Conservation (phyloP, 1,284 basidiomycete species). For the Filobasidium uniguttulatum region DNA sequence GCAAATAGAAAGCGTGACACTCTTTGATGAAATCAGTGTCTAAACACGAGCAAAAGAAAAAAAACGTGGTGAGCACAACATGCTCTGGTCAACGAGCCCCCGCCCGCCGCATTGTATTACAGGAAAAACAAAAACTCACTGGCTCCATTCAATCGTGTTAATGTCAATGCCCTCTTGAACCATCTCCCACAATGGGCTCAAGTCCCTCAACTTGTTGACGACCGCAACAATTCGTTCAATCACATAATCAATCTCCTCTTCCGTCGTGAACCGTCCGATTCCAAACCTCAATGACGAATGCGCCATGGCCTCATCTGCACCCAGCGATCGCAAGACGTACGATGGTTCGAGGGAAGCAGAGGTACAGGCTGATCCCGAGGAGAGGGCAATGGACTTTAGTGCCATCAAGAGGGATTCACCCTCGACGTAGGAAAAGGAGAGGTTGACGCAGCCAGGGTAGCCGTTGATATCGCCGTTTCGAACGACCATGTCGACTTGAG, state of each 20-base stretch:
- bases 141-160: conserved; percentile 82
- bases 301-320: conserved; percentile 96
- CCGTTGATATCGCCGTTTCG: conserved; percentile 84
- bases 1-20: too few relatives aligned
- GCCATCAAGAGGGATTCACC: conserved; percentile 98
- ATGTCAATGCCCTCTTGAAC: conserved; percentile 95
- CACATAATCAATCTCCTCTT: conserved; percentile 92
- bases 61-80: too few relatives aligned
- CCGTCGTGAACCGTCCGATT: conserved; percentile 95
- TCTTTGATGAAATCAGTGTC: too few relatives aligned
- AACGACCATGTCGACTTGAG: conserved; percentile 75
- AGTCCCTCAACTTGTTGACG: conserved; percentile 60
- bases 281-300: conserved; percentile 97
- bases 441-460: conserved; percentile 84
- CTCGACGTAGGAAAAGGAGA: conserved; percentile 94
- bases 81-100: too few relatives aligned
- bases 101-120: not conserved
- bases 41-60: too few relatives aligned
- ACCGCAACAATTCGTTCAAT: conserved; percentile 75
- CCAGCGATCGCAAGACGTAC: conserved; percentile 91
- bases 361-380: conserved; percentile 95
- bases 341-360: conserved; percentile 97
- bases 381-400: conserved; percentile 87
- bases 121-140: conserved; percentile 25
- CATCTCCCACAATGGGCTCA: conserved; percentile 95